Evolutionary conservation across 495 filamentous ascomycete species (phyloP), one percentile per base, ranked within the genome.

Genomic region (Penicillium nucicola): DNA sequence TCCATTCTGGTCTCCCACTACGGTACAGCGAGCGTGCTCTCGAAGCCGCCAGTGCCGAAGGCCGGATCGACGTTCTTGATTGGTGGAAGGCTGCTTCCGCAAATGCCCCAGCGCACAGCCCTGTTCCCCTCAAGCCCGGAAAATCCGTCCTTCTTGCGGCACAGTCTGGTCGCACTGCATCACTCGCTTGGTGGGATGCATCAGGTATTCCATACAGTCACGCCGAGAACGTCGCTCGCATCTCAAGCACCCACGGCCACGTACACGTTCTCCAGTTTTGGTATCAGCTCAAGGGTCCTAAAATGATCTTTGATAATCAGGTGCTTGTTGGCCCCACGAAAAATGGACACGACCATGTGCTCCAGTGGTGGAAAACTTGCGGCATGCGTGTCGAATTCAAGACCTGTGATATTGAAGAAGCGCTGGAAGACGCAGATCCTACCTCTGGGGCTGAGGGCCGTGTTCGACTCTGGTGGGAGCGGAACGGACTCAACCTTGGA

Each of bases 361-460:
- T 97, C 12, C 88, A 96, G 61, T 97, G 91, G 91, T 97, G 92
- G 92, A 87, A 86, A 52, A 68, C 71, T 41, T 88, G 84, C 52
- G 86, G 86, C 0, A 77, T 89, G 33, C 71, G 76, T 10, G 90
- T 96, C 11, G 90, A 96, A 67, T 97, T 95, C 64, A 92, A 92
- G 71, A 95, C 91, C 8, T 95, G 90, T 56, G 90, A 96, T 72
- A 90, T 97, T 53, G 91, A 96, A 65, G 92, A 95, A 69, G 91
- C 92, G 9, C 72, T 97, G 48, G 92, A 97, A 65, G 91, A 96
- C 60, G 85, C 84, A 17, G 76, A 87, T 43, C 84, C 87, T 4
- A 77, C 84, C 50, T 67, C 77, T 57, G 70, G 74, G 37, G 69
- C 79, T 46, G 85, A 85, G 53, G 77, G 79, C 36, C 80, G 80